Base-by-base conservation (phyloP, 2,329 filamentous ascomycete genomes). In the Fusarium sarcochroum region DNA sequence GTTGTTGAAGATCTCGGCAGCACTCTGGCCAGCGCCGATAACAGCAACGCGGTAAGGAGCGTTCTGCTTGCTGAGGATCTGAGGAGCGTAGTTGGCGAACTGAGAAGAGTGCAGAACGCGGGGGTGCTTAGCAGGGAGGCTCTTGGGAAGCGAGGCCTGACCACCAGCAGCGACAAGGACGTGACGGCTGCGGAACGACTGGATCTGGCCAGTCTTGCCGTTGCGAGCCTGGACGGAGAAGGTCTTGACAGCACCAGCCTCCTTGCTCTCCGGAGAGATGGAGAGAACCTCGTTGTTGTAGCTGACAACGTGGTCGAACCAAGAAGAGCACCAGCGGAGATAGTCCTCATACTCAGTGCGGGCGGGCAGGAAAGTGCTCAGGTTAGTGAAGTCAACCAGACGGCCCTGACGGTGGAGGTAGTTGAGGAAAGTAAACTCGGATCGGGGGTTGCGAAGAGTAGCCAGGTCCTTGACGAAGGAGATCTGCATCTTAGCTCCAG, bases 401-500 rank as follows among this genome's bases (percentile, higher is more conserved):
- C 95, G 87, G 57, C 86, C 86, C 73, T 97, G 91, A 72, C 87
- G 81, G 81, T 97, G 92, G 14, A 98, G 87, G 79, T 98, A 98
- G 81, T 98, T 98, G 76, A 97, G 84, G 81, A 98, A 98, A 15
- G 95, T 98, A 80, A 98, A 98, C 74, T 94, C 87, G 70, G 93
- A 97, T 68, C 91, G 89, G 9, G 95, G 95, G 77, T 98, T 90
- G 59, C 95, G 88, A 71, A 97, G 85, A 5, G 93, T 96, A 5
- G 95, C 95, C 79, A 98, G 88, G 77, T 98, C 95, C 82, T 98
- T 98, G 82, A 98, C 87, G 83, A 97, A 98, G 11, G 93, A 97
- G 73, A 98, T 98, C 78, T 98, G 95, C 95, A 98, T 98, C 81
- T 92, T 94, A 52, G 94, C 93, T 7, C 94, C 94, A 0, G 94